Base-by-base conservation (phyloP, 495 filamentous ascomycete genomes). In the Tuber brumale region DNA sequence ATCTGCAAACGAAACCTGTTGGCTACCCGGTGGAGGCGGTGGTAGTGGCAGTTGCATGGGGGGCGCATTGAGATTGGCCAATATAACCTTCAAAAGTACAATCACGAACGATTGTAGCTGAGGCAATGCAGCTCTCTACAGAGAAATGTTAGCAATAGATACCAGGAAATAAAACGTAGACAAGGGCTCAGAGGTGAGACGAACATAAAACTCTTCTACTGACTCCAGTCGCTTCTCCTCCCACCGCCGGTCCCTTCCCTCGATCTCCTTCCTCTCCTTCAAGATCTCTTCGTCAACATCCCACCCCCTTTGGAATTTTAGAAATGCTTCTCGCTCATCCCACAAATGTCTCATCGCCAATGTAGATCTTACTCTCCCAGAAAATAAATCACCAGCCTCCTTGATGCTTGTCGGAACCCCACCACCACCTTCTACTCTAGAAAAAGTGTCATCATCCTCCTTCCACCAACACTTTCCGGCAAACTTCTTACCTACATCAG, bases 21-120 rank as follows among this genome's bases (percentile, higher is more conserved):
- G 37, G 42, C 42, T 79, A 19, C 72, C 57, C 23, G 79, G 72
- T 41, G 76, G 79, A 4, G 78, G 73, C 31, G 77, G 72, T 10
- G 72, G 74, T 1, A 76, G 76, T 8, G 82, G 78, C 2, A 79
- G 71, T 23, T 75, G 76, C 7, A 73, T 69, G 39, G 76, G 76
- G 0, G 79, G 83, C 35, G 89, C 88, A 7, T 91, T 91, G 31
- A 97, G 93, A 82, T 95, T 94, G 7, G 91, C 88, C 74, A 97
- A 85, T 72, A 97, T 89, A 37, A 92, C 90, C 84, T 94, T 97
- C 78, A 97, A 87, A 41, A 97, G 87, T 10, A 98, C 94, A 75
- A 98, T 94, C 3, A 97, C 92, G n/a, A 97, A 85, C 8, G 94
- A 97, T 81, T 98, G 95, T 5, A 99, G 86, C 83, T 97, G 89